phyloP scores from a whole-genome alignment of 2,329 filamentous ascomycete genomes.

The Nemania sp. region DNA sequence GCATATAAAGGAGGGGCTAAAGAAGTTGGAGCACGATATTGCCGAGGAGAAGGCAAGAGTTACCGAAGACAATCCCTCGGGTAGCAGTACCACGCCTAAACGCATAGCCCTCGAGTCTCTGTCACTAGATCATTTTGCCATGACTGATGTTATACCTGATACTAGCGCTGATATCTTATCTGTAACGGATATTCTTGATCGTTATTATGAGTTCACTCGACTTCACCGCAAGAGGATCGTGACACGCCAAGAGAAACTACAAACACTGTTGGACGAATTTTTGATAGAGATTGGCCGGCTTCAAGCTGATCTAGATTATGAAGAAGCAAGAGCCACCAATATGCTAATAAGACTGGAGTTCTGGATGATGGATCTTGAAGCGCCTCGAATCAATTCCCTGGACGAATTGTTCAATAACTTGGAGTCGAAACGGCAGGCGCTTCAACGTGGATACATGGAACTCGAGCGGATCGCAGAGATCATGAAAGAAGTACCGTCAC shows the following conservation, averaged over 20 bases:
- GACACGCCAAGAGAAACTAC: constrained; percentile 11
- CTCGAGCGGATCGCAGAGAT: neutral
- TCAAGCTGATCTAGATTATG: constrained; percentile 7
- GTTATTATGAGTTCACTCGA: constrained; percentile 7
- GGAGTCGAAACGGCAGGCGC: constrained; percentile 2
- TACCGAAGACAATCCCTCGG: neutral
- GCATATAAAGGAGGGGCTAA: neutral
- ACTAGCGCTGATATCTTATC: too few relatives aligned
- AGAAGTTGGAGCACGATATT: neutral
- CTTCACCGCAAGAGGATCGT: constrained; percentile 8
- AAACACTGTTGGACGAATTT: constrained; percentile 1
- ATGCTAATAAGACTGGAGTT: constrained; percentile 8
- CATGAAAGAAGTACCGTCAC: constrained; percentile 2
- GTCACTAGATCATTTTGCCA: too few relatives aligned
- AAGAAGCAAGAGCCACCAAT: constrained; percentile 4
- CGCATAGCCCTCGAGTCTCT: neutral
- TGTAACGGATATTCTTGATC: constrained; percentile 1
- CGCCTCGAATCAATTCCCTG: neutral
- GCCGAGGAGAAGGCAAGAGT: neutral
- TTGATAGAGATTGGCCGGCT: constrained; percentile 10
- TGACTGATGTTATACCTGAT: too few relatives aligned
- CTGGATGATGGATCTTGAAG: neutral
- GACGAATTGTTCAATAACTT: neutral
- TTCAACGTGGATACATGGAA: constrained; percentile 2
- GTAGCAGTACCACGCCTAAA: neutral